Evolutionary conservation across 768 basidiomycete species (phyloP).

Genomic region (Pisolithus tinctorius): DNA sequence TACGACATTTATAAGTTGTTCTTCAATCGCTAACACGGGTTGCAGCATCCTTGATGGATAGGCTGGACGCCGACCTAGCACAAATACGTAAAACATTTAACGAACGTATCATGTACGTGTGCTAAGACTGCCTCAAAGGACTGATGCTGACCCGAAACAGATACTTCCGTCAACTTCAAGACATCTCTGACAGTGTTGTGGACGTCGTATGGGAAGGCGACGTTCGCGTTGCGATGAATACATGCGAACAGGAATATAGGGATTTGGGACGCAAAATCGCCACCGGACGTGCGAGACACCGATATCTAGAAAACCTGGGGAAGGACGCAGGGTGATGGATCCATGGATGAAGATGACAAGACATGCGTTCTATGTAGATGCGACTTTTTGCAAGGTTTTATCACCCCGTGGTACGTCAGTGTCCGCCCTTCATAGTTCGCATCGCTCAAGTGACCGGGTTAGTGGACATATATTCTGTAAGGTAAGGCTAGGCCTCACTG

Average conservation of each 20-base stretch:
- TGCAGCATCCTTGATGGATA: slow-evolving; percentile 52
- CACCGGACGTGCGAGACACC: slow-evolving; percentile 57
- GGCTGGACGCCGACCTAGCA: slow-evolving; percentile 65
- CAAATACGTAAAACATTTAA: slow-evolving; percentile 74
- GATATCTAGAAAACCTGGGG: slow-evolving; percentile 66
- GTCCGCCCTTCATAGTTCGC: background rate
- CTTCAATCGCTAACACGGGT: slow-evolving; percentile 1
- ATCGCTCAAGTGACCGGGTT: background rate
- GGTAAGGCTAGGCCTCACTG: slow-evolving; percentile 30
- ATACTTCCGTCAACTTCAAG: slow-evolving; percentile 87
- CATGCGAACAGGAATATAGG: slow-evolving; percentile 32
- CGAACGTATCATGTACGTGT: slow-evolving; percentile 43
- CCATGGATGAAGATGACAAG: slow-evolving; percentile 47
- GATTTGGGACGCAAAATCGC: slow-evolving; percentile 54
- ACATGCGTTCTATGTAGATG: slow-evolving; percentile 66
- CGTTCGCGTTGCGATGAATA: slow-evolving; percentile 40
- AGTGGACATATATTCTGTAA: slow-evolving; percentile 82
- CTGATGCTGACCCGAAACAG: slow-evolving; percentile 19
- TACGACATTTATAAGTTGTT: slow-evolving; percentile 11
- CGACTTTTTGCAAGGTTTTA: slow-evolving; percentile 64
- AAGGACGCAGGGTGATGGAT: slow-evolving; percentile 42
- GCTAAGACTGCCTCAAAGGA: background rate
- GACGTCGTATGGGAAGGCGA: slow-evolving; percentile 52
- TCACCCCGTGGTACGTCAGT: slow-evolving; percentile 63
- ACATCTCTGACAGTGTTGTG: slow-evolving; percentile 75